A percentile compares a stretch with the other conserved stretches of the same genome.
Conservation (phyloP, 164 flowering plant species). For the Platanus orientalis region DNA sequence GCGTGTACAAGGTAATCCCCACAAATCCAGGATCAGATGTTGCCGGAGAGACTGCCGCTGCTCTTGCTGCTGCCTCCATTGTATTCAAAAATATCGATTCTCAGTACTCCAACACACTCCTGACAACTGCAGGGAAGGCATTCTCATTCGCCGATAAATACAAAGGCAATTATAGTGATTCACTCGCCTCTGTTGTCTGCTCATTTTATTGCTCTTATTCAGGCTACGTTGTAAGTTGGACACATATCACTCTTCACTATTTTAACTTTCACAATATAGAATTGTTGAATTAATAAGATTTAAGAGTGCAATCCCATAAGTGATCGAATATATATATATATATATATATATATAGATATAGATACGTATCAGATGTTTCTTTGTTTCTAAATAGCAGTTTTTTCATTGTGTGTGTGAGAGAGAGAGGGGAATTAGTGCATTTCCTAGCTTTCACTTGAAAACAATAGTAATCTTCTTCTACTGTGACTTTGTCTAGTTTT, state of each 20-base stretch:
- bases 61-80: slow-evolving; percentile 36
- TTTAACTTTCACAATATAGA: no score
- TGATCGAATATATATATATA: no score
- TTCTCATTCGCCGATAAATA: slow-evolving; percentile 21
- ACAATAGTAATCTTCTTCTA: no score
- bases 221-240: slow-evolving; percentile 21
- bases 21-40: slow-evolving; percentile 34
- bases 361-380: no score
- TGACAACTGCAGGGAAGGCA: slow-evolving; percentile 15
- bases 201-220: slow-evolving; percentile 27
- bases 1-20: slow-evolving; percentile 18
- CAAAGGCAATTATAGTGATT: slow-evolving; percentile 27
- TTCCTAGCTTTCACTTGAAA: no score
- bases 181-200: slow-evolving; percentile 15
- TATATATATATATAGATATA: no score
- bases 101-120: slow-evolving; percentile 17
- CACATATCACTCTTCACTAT: no score
- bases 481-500: no score
- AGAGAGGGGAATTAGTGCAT: no score
- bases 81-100: slow-evolving; percentile 18
- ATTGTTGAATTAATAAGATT: no score
- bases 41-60: slow-evolving; percentile 41
- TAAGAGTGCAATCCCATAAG: neutral
- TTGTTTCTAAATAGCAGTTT: no score
- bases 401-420: no score